Evolutionary conservation across 108 stramenopile genomes (phyloP), one percentile per base, ranked within the genome.

Genomic region (Conticribra guillardii): DNA sequence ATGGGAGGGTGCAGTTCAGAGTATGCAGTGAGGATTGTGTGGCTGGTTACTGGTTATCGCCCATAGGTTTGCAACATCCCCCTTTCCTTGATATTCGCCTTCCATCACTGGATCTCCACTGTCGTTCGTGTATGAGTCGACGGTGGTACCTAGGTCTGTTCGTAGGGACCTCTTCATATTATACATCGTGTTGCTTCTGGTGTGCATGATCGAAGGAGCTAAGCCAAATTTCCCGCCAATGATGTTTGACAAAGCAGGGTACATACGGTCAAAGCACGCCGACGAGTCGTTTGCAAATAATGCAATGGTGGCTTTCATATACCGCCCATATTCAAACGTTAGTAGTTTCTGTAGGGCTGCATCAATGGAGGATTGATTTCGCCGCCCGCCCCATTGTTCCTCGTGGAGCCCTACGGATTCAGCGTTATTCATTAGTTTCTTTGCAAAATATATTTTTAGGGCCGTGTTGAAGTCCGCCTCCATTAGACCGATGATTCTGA

Each of bases 211-310:
- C 28, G 4, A 33, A n/a, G 0, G 23, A 1, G 17, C 49, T 2
- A 56, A 19, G 9, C 37, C 52, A 19, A 29, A 54, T 18, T 63
- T 54, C 26, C 18, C 29, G 1, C 45, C 14, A 0, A 37, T 4
- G 16, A 47, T 4, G 41, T 56, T 69, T 0, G 34, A 46, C 11
- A 69, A 1, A 5, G 41, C 28, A 5, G 55, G 67, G 0, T 31
- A 30, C 58, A 74, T 74, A 2, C 62, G 11, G 41, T 73, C 72
- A 34, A 48, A 73, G 45, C 60, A 55, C 0, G 72, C 72, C 14
- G 54, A 24, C 14, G 28, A 5, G 37, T 73, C 72, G 41, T 52
- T 18, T 31, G n/a, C 47, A n/a, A n/a, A n/a, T n/a, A n/a, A n/a
- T n/a, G n/a, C n/a, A n/a, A n/a, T n/a, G n/a, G n/a, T n/a, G n/a